Conservation (phyloP, 805 yeast genomes). For the Candida broadrunensis region DNA sequence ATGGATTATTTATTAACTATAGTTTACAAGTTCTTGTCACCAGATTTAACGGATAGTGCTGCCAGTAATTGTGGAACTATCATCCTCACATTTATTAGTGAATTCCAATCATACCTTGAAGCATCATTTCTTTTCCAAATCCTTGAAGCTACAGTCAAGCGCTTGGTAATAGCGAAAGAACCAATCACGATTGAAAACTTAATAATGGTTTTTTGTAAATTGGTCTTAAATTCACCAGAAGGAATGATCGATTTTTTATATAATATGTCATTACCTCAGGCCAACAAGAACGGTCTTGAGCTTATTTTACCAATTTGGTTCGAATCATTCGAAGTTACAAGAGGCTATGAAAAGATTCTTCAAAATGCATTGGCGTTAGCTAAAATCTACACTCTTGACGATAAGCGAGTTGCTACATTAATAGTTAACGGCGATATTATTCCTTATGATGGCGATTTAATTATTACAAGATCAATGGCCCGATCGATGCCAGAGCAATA, state of each 20-base stretch:
- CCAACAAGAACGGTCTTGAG: slow-evolving; percentile 42
- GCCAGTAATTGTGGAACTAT: slow-evolving; percentile 74
- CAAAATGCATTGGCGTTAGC: slow-evolving; percentile 69
- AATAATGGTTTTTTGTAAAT: slow-evolving; percentile 68
- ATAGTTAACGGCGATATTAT: slow-evolving; percentile 76
- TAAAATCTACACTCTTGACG: slow-evolving; percentile 59
- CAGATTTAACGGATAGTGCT: slow-evolving; percentile 73
- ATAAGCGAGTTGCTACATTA: slow-evolving; percentile 47
- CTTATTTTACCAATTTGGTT: slow-evolving; percentile 79
- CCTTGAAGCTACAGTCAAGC: slow-evolving; percentile 67
- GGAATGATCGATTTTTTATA: slow-evolving; percentile 64
- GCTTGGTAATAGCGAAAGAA: slow-evolving; percentile 66
- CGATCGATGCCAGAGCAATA: slow-evolving; percentile 59
- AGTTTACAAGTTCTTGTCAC: slow-evolving; percentile 67
- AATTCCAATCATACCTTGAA: slow-evolving; percentile 40
- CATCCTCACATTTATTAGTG: slow-evolving; percentile 56
- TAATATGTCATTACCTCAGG: slow-evolving; percentile 9
- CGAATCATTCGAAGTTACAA: slow-evolving; percentile 70
- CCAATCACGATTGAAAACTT: slow-evolving; percentile 75
- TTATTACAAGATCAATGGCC: slow-evolving; percentile 84
- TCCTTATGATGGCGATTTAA: slow-evolving; percentile 59
- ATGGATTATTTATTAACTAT: slow-evolving; percentile 57
- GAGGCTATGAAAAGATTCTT: slow-evolving; percentile 73
- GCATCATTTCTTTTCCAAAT: slow-evolving; percentile 49
- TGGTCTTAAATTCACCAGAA: slow-evolving; percentile 59